These are phyloP conservation scores for Triticum timopheevii DNA, from an alignment of 176 grass and related monocot species.

Conservation along the genomic window DNA sequence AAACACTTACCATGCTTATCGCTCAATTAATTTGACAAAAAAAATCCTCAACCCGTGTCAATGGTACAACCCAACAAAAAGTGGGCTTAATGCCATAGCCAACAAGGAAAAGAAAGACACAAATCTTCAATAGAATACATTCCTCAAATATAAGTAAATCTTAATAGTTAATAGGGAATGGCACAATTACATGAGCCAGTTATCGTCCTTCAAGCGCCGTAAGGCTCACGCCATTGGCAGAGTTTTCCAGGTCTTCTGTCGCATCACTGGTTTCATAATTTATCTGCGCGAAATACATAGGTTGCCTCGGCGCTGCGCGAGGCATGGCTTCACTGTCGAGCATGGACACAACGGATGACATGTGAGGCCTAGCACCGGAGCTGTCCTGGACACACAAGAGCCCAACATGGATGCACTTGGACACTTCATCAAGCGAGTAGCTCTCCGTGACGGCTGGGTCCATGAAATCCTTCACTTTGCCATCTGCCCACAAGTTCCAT, in stretches of 20 bases:
- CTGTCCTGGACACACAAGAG: slow-evolving; percentile 56
- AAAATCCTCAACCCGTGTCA: not conserved
- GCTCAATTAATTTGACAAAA: not conserved
- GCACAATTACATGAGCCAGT: not conserved
- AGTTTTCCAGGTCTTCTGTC: not conserved
- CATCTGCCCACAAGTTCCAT: slow-evolving; percentile 34
- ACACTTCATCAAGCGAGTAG: slow-evolving; percentile 23
- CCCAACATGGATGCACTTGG: slow-evolving; percentile 40
- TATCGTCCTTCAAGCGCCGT: not conserved
- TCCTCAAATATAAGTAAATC: not conserved
- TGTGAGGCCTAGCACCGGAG: not conserved
- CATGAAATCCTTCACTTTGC: not conserved
- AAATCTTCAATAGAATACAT: not conserved
- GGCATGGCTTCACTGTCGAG: slow-evolving; percentile 9
- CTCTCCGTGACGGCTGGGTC: slow-evolving; percentile 6
- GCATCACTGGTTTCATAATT: not conserved
- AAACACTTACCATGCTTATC: too few relatives aligned
- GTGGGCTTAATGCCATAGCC: not conserved
- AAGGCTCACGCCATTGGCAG: not conserved
- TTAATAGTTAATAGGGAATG: not conserved
- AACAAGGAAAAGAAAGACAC: not conserved
- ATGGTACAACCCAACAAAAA: not conserved
- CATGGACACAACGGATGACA: slow-evolving; percentile 1
- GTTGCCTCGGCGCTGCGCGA: not conserved
- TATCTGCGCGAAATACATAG: not conserved